Conservation (phyloP, 495 filamentous ascomycete genomes). For the Thermothielavioides terrestris region DNA sequence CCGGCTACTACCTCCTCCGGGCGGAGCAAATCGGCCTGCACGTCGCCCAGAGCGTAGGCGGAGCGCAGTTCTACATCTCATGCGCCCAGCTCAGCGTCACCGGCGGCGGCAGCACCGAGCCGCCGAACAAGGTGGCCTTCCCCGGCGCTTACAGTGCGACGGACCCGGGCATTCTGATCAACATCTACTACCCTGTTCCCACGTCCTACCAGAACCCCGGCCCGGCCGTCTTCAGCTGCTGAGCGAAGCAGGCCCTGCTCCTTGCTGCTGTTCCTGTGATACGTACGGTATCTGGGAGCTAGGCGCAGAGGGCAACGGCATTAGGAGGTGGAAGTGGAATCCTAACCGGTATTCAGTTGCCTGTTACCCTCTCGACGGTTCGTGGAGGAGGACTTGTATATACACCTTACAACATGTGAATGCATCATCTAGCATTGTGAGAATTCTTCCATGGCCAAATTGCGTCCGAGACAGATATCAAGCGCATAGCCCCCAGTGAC, state of each 20-base stretch:
- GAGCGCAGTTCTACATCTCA: constrained; percentile 45
- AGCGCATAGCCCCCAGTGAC: too few relatives aligned
- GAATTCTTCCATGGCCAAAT: too few relatives aligned
- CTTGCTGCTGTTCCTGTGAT: too few relatives aligned
- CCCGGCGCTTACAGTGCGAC: constrained; percentile 34
- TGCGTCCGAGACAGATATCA: too few relatives aligned
- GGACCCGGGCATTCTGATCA: constrained; percentile 37
- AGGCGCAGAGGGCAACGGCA: too few relatives aligned
- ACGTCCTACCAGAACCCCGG: constrained; percentile 40
- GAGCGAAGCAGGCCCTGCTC: not conserved
- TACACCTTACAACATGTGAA: too few relatives aligned
- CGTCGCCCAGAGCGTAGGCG: constrained; percentile 31
- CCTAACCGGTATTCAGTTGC: too few relatives aligned
- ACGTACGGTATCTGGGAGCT: too few relatives aligned
- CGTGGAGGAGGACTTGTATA: too few relatives aligned
- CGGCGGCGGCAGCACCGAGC: constrained; percentile 33
- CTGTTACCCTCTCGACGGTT: too few relatives aligned
- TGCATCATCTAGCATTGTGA: too few relatives aligned
- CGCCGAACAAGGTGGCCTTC: constrained; percentile 28
- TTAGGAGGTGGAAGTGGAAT: too few relatives aligned
- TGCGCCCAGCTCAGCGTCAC: constrained; percentile 35
- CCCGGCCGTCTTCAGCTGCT: constrained; percentile 30
- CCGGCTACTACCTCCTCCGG: constrained; percentile 51
- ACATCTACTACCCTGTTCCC: constrained; percentile 36
- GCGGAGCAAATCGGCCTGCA: constrained; percentile 52